A percentile compares a stretch with the other conserved stretches of the same genome.
These are phyloP conservation scores for Gnaphalium uliginosum DNA, from an alignment of 129 eudicot genomes.

Conservation along the genomic window DNA sequence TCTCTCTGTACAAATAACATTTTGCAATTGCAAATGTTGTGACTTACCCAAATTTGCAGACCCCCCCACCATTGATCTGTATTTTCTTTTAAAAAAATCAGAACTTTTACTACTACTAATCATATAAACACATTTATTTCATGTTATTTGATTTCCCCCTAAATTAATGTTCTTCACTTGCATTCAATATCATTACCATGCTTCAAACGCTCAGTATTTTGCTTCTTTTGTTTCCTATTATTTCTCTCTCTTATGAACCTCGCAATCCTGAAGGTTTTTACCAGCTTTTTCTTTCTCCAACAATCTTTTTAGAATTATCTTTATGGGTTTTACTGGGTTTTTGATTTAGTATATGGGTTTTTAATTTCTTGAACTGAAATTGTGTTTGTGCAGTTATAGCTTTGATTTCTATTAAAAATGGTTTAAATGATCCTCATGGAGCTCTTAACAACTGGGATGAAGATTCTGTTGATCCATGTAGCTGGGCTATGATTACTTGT, in stretches of 20 bases:
- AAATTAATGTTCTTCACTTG: conserved; percentile 27
- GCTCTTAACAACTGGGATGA: conserved; percentile 94
- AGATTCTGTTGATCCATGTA: conserved; percentile 94
- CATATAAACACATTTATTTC: conserved; percentile 27
- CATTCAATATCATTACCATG: conserved; percentile 46
- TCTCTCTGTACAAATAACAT: conserved; percentile 20
- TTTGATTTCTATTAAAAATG: conserved; percentile 52
- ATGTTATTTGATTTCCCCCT: background rate
- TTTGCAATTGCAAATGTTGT: conserved; percentile 29
- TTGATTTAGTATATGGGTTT: conserved; percentile 4
- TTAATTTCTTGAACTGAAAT: conserved; percentile 16
- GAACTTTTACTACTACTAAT: conserved; percentile 4
- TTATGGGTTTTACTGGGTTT: conserved; percentile 22
- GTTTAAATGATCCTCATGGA: conserved; percentile 75
- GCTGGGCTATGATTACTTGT: conserved; percentile 98
- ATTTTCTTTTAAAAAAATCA: background rate
- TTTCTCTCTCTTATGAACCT: conserved; percentile 60
- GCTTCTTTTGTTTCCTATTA: conserved; percentile 32
- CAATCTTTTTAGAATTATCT: background rate
- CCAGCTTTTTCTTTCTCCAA: background rate
- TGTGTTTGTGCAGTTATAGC: conserved; percentile 57
- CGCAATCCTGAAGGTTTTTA: conserved; percentile 85
- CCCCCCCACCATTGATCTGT: conserved; percentile 7
- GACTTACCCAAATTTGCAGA: conserved; percentile 32
- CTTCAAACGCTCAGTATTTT: conserved; percentile 21